A percentile compares a stretch with the other conserved stretches of the same genome.
phyloP scores from a whole-genome alignment of 2,329 filamentous ascomycete species.

The Cladosporium sp. region DNA sequence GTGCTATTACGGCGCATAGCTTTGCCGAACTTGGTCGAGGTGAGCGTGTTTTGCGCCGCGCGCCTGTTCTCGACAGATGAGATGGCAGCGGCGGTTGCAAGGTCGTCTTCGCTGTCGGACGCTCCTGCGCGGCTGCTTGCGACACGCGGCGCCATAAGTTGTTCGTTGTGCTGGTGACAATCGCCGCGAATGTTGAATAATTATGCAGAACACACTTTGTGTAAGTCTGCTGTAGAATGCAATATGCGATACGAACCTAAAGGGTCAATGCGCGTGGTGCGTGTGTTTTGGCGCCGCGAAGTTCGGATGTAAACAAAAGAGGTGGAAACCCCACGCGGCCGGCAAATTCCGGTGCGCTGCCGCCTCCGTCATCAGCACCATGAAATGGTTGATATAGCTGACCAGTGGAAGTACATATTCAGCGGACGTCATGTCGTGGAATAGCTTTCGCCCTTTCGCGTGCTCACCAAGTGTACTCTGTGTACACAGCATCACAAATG shows the following conservation, averaged over 20 bases:
- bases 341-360: neutral
- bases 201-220: neutral
- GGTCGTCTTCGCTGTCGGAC: slow-evolving; percentile 21
- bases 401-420: too few species aligned
- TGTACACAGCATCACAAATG: too few species aligned
- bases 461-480: too few species aligned
- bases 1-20: slow-evolving; percentile 34
- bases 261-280: neutral
- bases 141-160: slow-evolving; percentile 4
- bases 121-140: slow-evolving; percentile 15
- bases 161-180: neutral
- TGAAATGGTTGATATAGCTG: too few species aligned
- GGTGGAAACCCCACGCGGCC: neutral
- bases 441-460: too few species aligned
- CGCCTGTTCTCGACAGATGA: slow-evolving; percentile 17
- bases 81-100: slow-evolving; percentile 16
- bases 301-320: neutral
- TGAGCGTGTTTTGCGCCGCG: slow-evolving; percentile 20
- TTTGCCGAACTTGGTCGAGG: slow-evolving; percentile 31
- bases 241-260: neutral
- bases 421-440: too few species aligned
- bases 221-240: neutral
- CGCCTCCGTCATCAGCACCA: too few species aligned
- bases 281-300: slow-evolving; percentile 1
- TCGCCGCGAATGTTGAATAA: neutral